Percentiles rank a stretch among this genome's conserved stretches.
phyloP scores from a whole-genome alignment of 805 yeast species.

The Wickerhamiella bombiphila region DNA sequence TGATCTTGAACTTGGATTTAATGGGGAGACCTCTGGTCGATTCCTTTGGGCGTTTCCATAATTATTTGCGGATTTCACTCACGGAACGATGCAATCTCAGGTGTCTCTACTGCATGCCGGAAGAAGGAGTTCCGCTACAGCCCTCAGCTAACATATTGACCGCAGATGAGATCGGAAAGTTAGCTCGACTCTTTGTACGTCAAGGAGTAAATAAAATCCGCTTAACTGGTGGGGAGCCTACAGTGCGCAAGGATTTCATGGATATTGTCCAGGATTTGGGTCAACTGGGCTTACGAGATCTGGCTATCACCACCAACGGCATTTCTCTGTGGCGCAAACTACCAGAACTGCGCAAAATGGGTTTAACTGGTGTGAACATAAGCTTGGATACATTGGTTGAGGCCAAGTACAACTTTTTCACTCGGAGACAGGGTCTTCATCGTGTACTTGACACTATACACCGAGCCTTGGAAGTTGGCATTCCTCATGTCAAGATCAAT shows the following conservation, averaged over 20 bases:
- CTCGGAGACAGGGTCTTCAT: constrained; percentile 35
- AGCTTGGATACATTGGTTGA: constrained; percentile 37
- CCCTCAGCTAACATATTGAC: constrained; percentile 30
- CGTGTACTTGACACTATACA: constrained; percentile 33
- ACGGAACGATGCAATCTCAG: constrained; percentile 38
- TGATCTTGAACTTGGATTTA: neutral
- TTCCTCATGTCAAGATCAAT: constrained; percentile 35
- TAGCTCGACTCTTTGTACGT: constrained; percentile 31
- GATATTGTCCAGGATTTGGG: constrained; percentile 29
- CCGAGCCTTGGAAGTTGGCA: constrained; percentile 30
- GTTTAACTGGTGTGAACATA: constrained; percentile 35
- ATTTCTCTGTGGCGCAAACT: constrained; percentile 35
- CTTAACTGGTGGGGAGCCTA: constrained; percentile 45
- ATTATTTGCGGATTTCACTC: constrained; percentile 36
- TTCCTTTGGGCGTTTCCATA: constrained; percentile 31
- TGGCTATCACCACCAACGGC: constrained; percentile 41
- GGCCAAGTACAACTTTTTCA: constrained; percentile 35
- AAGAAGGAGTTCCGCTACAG: constrained; percentile 37
- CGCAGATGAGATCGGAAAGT: constrained; percentile 30
- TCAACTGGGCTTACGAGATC: constrained; percentile 31
- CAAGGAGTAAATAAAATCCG: constrained; percentile 39
- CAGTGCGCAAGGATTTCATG: constrained; percentile 36
- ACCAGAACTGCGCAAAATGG: constrained; percentile 28
- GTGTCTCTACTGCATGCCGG: constrained; percentile 40
- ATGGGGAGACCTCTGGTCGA: constrained; percentile 25